Base-by-base conservation (phyloP, 2,329 filamentous ascomycete species). In the Beauveria bassiana region DNA sequence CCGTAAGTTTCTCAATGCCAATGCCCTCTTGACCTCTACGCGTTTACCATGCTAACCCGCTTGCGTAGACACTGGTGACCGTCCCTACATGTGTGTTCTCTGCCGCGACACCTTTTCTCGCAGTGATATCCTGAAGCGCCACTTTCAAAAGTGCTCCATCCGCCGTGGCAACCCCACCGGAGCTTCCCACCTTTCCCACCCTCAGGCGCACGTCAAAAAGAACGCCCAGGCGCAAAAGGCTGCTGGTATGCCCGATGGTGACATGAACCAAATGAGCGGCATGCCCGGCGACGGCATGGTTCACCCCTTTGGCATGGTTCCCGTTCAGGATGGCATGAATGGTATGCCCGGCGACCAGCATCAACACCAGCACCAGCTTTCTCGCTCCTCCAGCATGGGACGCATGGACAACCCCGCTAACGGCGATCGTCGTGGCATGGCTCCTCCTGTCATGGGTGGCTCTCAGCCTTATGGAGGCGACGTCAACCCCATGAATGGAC, bases 131-230 rank as follows among this genome's bases (percentile, higher is more conserved):
- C 80, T 99, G 70, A 99, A 99, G 82, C 91, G 95, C 66, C 95
- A 99, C 78, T 99, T 98, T 78, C 93, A 97, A 76, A 99, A 99
- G 81, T 99, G 95, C 79, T 97, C 95, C 45, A 91, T 97, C 66
- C 88, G 95, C 70, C 88, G 95, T 72, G 95, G 95, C 62, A 98
- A 98, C 77, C 93, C 95, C 60, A 96, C 92, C 18, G 93, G 93
- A 68, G 91, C 91, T 65, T 96, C 90, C 71, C 95, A 99, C 78
- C 77, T 99, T 75, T 96, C 93, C 68, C 92, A 97, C 77, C 91
- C 92, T 42, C 90, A 93, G 75, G 89, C 90, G 66, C 91, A 96
- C 76, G 82, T 95, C 71, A 93, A 92, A 80, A 93, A 92, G 78
- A 82, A 85, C 69, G 81, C 84, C 65, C 78, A 81, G 63, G 79